Conservation (phyloP, 202 grass and related monocot genomes). For the Bolboschoenoplectus hybrid region DNA sequence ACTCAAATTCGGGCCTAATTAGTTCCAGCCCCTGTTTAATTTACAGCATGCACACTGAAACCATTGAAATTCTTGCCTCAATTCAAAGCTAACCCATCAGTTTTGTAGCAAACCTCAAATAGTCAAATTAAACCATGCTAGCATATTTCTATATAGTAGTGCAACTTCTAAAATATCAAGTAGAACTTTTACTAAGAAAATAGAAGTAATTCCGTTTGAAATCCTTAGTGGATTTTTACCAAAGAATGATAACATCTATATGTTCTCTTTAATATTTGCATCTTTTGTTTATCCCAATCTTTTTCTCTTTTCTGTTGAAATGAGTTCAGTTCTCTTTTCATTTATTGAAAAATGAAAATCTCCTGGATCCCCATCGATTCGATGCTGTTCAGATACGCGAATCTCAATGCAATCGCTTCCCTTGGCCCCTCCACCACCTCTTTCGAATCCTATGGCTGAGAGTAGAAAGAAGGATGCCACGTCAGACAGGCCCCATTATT, state of each 20-base stretch:
- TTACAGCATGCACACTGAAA: neutral
- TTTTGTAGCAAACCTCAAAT: neutral
- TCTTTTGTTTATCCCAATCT: too few relatives aligned
- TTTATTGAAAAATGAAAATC: too few relatives aligned
- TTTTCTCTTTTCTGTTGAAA: too few relatives aligned
- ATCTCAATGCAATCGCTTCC: neutral
- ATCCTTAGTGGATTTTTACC: too few relatives aligned
- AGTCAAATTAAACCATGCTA: neutral
- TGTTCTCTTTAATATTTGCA: too few relatives aligned
- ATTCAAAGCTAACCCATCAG: neutral
- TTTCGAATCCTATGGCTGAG: neutral
- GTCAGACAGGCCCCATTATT: neutral
- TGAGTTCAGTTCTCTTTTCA: too few relatives aligned
- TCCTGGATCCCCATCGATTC: neutral
- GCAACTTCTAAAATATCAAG: too few relatives aligned
- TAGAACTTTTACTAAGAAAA: too few relatives aligned
- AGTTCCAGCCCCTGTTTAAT: neutral
- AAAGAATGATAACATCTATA: too few relatives aligned
- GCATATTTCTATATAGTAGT: neutral
- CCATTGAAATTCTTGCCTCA: neutral
- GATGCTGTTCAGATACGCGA: conserved; percentile 22
- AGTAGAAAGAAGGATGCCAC: neutral
- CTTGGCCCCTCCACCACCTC: neutral
- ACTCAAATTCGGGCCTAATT: neutral
- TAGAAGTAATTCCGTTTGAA: too few relatives aligned